These are phyloP conservation scores for Picochlorum sp. DNA, from an alignment of 139 green algal species.

Conservation along the genomic window DNA sequence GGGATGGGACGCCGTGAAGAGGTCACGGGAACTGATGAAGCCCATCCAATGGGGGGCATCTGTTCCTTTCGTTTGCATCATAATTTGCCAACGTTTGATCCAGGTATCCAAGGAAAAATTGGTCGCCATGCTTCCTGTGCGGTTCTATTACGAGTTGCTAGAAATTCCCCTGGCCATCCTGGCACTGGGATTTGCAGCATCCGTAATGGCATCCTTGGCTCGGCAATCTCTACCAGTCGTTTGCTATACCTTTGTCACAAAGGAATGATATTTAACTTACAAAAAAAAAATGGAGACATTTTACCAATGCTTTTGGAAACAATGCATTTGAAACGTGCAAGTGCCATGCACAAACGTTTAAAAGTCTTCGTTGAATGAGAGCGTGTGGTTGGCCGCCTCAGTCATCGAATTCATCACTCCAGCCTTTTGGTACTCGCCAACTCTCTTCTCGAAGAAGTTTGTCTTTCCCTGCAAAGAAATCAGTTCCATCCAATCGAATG, in stretches of 20 bases:
- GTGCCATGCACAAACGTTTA: constrained; percentile 19
- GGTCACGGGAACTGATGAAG: constrained; percentile 20
- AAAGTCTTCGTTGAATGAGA: constrained; percentile 82
- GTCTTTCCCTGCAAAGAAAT: constrained; percentile 87
- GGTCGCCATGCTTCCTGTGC: constrained; percentile 9
- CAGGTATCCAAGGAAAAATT: constrained; percentile 5
- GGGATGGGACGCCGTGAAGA: constrained; percentile 14
- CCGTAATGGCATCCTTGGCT: constrained; percentile 13
- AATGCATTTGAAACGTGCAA: neutral
- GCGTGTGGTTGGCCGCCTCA: constrained; percentile 28
- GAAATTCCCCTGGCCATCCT: constrained; percentile 24
- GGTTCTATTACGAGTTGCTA: constrained; percentile 28
- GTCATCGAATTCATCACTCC: constrained; percentile 68
- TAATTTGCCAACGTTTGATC: constrained; percentile 12
- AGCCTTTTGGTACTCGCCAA: constrained; percentile 88
- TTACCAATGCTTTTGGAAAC: neutral
- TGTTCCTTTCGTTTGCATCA: constrained; percentile 26
- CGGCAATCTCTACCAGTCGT: constrained; percentile 19
- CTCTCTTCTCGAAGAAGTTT: constrained; percentile 96
- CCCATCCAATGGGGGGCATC: constrained; percentile 22
- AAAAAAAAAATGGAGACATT: neutral
- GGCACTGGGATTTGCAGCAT: constrained; percentile 8
- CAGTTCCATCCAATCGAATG: constrained; percentile 96
- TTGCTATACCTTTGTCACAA: constrained; percentile 4
- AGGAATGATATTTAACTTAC: no score